A percentile compares a stretch with the other conserved stretches of the same genome.
phyloP scores from a whole-genome alignment of 2,329 filamentous ascomycete genomes.

The Ophiostoma montium region DNA sequence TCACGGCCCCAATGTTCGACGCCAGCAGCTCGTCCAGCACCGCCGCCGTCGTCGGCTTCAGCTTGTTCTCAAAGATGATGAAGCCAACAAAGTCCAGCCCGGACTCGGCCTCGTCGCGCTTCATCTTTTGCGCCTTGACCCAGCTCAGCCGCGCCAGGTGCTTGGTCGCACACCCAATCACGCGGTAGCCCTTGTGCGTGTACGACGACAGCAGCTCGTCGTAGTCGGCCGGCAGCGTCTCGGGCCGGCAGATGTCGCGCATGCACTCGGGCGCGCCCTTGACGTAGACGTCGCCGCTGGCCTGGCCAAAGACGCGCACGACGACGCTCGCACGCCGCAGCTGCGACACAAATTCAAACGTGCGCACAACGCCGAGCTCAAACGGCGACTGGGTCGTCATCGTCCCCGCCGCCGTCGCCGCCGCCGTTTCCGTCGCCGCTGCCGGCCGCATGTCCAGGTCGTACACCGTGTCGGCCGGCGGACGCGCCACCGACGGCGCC shows the following conservation, averaged over 20 bases:
- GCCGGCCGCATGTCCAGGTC: constrained; percentile 12
- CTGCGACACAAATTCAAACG: constrained; percentile 91
- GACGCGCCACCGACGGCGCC: constrained; percentile 77
- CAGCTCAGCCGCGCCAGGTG: constrained; percentile 78
- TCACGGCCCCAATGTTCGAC: constrained; percentile 77
- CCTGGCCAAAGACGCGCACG: constrained; percentile 73
- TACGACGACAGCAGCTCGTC: constrained; percentile 82
- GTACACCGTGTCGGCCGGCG: constrained; percentile 37
- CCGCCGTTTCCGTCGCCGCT: neutral
- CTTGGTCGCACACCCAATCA: constrained; percentile 88
- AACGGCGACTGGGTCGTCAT: constrained; percentile 31
- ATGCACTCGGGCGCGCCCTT: constrained; percentile 96
- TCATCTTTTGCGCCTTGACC: constrained; percentile 93
- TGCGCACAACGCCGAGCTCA: constrained; percentile 80
- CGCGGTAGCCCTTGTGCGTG: constrained; percentile 89
- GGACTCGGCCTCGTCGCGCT: constrained; percentile 69
- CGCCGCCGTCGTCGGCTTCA: constrained; percentile 72
- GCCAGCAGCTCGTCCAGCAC: constrained; percentile 70
- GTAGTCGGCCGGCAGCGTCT: constrained; percentile 77
- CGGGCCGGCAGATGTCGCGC: constrained; percentile 75
- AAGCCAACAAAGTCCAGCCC: constrained; percentile 83
- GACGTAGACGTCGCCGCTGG: constrained; percentile 76
- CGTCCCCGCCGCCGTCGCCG: neutral
- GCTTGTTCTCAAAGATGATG: constrained; percentile 97
- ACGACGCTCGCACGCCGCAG: constrained; percentile 85